phyloP scores from a whole-genome alignment of 371 early-diverging fungal species.

The Apophysomyces ossiformis region DNA sequence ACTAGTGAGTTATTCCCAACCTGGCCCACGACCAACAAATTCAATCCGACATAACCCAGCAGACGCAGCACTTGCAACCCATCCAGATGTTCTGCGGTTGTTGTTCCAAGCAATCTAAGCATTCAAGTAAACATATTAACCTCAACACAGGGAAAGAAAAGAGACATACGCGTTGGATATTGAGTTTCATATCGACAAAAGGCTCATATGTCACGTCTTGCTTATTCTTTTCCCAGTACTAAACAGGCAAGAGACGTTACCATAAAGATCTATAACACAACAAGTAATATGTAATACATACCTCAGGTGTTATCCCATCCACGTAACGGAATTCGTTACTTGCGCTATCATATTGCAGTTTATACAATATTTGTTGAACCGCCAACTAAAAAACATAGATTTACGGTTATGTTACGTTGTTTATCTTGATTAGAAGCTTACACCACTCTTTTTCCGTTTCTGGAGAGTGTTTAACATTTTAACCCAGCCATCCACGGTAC shows the following conservation, averaged over 20 bases:
- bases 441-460: conserved; percentile 12
- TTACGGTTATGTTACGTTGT: background rate
- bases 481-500: conserved; percentile 22
- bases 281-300: background rate
- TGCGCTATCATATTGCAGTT: conserved; percentile 21
- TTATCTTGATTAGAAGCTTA: conserved; percentile 3
- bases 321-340: conserved; percentile 15
- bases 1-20: background rate
- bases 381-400: background rate
- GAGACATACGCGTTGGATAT: background rate
- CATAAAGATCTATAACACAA: background rate
- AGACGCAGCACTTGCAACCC: conserved; percentile 24
- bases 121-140: background rate
- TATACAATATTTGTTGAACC: conserved; percentile 21
- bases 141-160: too few relatives aligned
- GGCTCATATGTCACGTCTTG: background rate
- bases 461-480: conserved; percentile 19
- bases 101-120: conserved; percentile 24
- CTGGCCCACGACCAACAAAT: conserved; percentile 22
- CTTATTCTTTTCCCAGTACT: background rate
- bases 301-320: conserved; percentile 24
- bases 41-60: conserved; percentile 28
- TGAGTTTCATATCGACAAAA: background rate
- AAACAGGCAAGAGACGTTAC: too few relatives aligned
- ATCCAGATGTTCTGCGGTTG: conserved; percentile 13